Base-by-base conservation (phyloP, 176 grass and related monocot species). In the Aegilops umbellulata region DNA sequence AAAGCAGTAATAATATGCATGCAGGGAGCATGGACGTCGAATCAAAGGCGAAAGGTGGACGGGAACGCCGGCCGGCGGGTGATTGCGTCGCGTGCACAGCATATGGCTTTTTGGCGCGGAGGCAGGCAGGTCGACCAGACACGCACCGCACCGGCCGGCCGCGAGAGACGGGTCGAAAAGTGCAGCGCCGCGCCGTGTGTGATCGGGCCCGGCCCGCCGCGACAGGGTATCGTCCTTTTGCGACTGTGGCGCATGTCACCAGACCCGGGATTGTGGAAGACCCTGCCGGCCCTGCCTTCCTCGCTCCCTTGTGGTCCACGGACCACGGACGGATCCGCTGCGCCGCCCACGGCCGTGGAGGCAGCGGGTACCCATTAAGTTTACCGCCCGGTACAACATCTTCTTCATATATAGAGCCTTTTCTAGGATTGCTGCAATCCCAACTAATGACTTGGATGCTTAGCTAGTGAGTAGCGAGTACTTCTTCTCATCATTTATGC, bases 181-280 rank as follows among this genome's bases (percentile, higher is more conserved):
- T n/a, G 64, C 69, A 73, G 69, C 39, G 79, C 88, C 63, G 74
- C 49, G 49, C 16, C 49, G 88, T 71, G 88, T 80, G 32, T 26
- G 74, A 41, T 35, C 36, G 85, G 72, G 89, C 68, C 76, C 85
- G 22, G 35, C 26, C 24, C 13, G 58, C 80, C 32, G 14, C 60
- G 80, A 69, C 72, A 86, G 30, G 30, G 81, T 11, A 11, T 84
- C 85, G 76, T 87, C 89, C 80, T 47, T 62, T 76, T 23, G 89
- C 4, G 11, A 87, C 89, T 87, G 89, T 91, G 77, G 89, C 89
- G 36, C 85, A 87, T 87, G 89, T 91, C 89, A 91, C 81, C 81
- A 69, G 89, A 87, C 89, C 89, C 67, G 76, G 68, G 85, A 49
- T 84, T 84, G 85, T 84, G 85, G 89, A 84, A 61, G 36, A 22